phyloP scores from a whole-genome alignment of 495 filamentous ascomycete species.

The Terfezia boudieri region DNA sequence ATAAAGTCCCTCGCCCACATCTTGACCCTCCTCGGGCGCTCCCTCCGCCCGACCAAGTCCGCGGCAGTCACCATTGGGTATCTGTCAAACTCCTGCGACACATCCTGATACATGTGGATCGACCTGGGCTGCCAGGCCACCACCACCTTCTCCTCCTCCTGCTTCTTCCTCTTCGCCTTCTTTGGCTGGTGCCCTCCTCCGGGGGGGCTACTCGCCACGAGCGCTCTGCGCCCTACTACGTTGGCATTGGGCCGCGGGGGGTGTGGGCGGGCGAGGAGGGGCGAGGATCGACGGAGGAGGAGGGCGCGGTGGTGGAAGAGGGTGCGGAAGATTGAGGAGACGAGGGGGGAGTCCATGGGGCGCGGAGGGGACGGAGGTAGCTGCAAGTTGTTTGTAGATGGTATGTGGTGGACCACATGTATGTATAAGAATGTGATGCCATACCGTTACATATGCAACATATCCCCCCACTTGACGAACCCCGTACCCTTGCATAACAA shows the following conservation, averaged over 20 bases:
- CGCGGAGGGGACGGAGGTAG: slow-evolving; percentile 2
- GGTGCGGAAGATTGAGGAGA: slow-evolving; percentile 58
- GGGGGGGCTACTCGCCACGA: not conserved
- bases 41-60: slow-evolving; percentile 41
- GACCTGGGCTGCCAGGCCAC: slow-evolving; percentile 63
- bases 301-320: slow-evolving; percentile 47
- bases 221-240: not conserved
- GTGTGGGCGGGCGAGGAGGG: not conserved
- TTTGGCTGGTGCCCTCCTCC: not conserved
- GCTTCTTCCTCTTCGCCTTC: not conserved
- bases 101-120: slow-evolving; percentile 46
- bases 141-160: too few relatives aligned
- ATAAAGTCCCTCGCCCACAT: slow-evolving; percentile 96
- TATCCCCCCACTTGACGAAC: too few relatives aligned
- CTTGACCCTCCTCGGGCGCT: slow-evolving; percentile 72
- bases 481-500: too few relatives aligned
- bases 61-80: slow-evolving; percentile 73
- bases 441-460: too few relatives aligned
- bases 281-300: not conserved
- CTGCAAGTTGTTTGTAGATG: too few relatives aligned
- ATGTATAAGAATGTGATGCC: too few relatives aligned
- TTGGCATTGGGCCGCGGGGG: too few relatives aligned
- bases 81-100: slow-evolving; percentile 48
- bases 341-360: slow-evolving; percentile 60
- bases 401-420: too few relatives aligned